Percentiles rank a stretch among this genome's conserved stretches.
These are phyloP conservation scores for Neurospora terricola DNA, from an alignment of 495 filamentous ascomycete genomes.

Conservation along the genomic window DNA sequence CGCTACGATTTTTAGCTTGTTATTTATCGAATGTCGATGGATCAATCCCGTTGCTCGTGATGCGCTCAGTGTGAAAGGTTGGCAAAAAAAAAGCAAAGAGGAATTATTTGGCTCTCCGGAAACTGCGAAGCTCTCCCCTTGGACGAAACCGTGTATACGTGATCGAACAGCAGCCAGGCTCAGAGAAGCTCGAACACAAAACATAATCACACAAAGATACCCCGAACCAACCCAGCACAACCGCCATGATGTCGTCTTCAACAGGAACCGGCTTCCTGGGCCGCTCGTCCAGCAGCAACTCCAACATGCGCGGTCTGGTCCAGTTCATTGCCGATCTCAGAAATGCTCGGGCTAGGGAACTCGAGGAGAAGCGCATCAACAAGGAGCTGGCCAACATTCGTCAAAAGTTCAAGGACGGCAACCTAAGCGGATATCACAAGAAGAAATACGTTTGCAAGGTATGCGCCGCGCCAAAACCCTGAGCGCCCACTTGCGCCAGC, in stretches of 20 bases:
- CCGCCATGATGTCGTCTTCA: constrained; percentile 41
- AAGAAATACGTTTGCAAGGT: constrained; percentile 99
- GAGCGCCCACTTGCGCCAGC: neutral
- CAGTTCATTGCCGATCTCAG: constrained; percentile 97
- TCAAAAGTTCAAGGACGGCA: constrained; percentile 80
- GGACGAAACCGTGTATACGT: neutral
- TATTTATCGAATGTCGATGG: constrained; percentile 1
- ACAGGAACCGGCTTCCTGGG: constrained; percentile 48
- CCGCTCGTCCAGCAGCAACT: constrained; percentile 49
- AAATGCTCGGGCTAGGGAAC: constrained; percentile 86
- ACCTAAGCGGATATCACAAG: constrained; percentile 90
- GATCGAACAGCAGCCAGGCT: neutral
- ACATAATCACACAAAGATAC: neutral
- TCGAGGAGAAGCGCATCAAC: constrained; percentile 99
- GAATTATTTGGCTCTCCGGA: neutral
- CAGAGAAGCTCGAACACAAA: neutral
- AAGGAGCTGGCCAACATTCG: constrained; percentile 98
- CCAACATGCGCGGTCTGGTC: constrained; percentile 78
- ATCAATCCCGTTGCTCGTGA: constrained; percentile 6
- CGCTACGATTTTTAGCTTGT: neutral
- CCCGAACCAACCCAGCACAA: neutral
- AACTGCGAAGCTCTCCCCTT: neutral
- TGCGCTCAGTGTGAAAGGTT: neutral
- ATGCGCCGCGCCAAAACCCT: constrained; percentile 6
- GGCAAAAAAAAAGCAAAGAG: neutral